phyloP scores from a whole-genome alignment of 129 eudicot species.

The Flaveria linearis region DNA sequence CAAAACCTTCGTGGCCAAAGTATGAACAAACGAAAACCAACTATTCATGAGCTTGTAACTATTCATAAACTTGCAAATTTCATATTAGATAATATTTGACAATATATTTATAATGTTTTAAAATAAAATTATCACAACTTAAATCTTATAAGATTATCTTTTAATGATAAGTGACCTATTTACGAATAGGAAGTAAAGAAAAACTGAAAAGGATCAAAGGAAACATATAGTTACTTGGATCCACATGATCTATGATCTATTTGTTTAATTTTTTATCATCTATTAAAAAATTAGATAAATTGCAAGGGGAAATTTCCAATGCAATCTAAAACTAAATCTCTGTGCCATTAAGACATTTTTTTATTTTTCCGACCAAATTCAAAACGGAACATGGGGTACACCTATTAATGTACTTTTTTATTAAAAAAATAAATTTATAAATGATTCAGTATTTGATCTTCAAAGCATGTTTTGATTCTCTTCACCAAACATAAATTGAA shows the following conservation, averaged over 20 bases:
- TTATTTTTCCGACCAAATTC: slow-evolving; percentile 23
- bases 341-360: neutral
- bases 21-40: too few species aligned
- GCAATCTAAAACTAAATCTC: slow-evolving; percentile 19
- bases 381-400: slow-evolving; percentile 23
- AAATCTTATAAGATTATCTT: too few species aligned
- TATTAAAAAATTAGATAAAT: neutral
- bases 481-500: slow-evolving; percentile 15
- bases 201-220: too few species aligned
- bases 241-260: neutral
- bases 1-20: too few species aligned
- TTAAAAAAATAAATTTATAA: neutral
- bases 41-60: too few species aligned
- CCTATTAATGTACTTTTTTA: neutral
- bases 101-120: too few species aligned
- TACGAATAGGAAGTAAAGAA: too few species aligned
- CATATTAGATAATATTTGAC: too few species aligned
- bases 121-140: too few species aligned
- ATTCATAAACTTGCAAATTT: too few species aligned
- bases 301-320: slow-evolving; percentile 3
- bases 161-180: too few species aligned
- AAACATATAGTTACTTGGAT: too few species aligned
- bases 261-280: slow-evolving; percentile 10
- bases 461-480: neutral
- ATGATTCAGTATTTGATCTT: neutral